Evolutionary conservation across 768 basidiomycete genomes (phyloP), one percentile per base, ranked within the genome.

Genomic region (Xerocomus brunneocitrinus): DNA sequence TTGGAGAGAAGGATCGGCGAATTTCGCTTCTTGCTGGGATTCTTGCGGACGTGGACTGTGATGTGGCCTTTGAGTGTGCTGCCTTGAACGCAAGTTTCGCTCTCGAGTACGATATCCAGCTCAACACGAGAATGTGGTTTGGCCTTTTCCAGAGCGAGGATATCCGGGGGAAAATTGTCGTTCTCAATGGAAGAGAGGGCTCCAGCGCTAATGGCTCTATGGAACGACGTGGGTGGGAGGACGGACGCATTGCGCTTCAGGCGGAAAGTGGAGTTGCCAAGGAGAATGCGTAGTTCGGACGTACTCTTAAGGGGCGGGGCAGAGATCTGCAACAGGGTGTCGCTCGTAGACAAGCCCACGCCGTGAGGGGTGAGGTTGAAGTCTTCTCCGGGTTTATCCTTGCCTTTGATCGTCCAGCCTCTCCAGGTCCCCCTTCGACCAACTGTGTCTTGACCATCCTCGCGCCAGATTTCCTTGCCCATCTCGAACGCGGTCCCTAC

Each of bases 21-120:
- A 2, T 42, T 52, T 41, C 74, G 73, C 52, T 81, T 80, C 58
- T 81, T 82, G 65, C 75, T 80, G 28, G 74, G 62, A 27, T 78
- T 77, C 44, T 79, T 75, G 48, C 77, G 75, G 19, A 95, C 77
- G 31, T 75, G 76, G 38, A 95, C 71, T 46, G 84, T 80, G 69
- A 94, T 73, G 38, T 76, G 71, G 3, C 94, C 94, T 42, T 79
- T 79, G 41, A 95, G 70, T 57, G 76, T 73, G 7, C 83, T 84
- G 3, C 92, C 92, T 73, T 95, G 89, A 3, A 95, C 87, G 58
- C 83, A 84, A 9, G 81, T 75, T 54, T 89, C 79, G 58, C 81
- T 83, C 55, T 89, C 83, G 31, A 92, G 77, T n/a, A 82, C 70
- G 38, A 95, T 82, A 59, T 95, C 90, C 10, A 95, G 74, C 65